Percentiles rank a stretch among this genome's conserved stretches.
Conservation (phyloP, 176 grass and related monocot genomes). For the Hsuehochloa calcarea region DNA sequence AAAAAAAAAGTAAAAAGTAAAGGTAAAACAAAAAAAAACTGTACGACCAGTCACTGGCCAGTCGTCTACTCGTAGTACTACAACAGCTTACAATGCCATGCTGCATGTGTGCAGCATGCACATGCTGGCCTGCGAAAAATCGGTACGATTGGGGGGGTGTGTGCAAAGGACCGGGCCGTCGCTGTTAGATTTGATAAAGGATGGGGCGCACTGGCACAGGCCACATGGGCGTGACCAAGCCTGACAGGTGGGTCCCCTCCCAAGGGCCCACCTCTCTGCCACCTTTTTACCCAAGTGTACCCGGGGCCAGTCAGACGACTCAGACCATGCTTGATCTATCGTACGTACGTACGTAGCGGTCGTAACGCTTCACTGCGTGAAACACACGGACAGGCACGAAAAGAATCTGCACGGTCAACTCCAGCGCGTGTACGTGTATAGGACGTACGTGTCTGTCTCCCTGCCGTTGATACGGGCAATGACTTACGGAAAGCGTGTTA, state of each 20-base stretch:
- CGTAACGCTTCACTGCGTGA: neutral
- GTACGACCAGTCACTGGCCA: neutral
- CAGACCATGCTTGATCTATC: neutral
- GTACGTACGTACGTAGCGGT: neutral
- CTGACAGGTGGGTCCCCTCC: conserved; percentile 4
- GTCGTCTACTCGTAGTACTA: neutral
- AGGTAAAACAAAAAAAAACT: neutral
- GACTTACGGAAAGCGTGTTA: neutral
- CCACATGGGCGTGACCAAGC: conserved; percentile 43
- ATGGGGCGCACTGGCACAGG: conserved; percentile 22
- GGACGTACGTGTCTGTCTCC: neutral
- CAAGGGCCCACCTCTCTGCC: neutral
- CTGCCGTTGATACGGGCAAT: neutral
- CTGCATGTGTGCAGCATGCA: neutral
- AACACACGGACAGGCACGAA: neutral
- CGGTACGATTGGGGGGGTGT: conserved; percentile 20
- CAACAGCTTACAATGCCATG: neutral
- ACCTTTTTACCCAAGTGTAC: neutral
- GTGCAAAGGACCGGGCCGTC: conserved; percentile 10
- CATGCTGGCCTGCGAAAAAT: neutral
- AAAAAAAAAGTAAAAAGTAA: neutral
- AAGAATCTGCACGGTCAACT: neutral
- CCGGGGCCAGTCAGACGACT: neutral
- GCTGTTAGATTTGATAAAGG: conserved; percentile 40
- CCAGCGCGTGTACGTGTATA: neutral